Evolutionary conservation across 2,329 filamentous ascomycete species (phyloP).

Genomic region (Phialocephala subalpina): DNA sequence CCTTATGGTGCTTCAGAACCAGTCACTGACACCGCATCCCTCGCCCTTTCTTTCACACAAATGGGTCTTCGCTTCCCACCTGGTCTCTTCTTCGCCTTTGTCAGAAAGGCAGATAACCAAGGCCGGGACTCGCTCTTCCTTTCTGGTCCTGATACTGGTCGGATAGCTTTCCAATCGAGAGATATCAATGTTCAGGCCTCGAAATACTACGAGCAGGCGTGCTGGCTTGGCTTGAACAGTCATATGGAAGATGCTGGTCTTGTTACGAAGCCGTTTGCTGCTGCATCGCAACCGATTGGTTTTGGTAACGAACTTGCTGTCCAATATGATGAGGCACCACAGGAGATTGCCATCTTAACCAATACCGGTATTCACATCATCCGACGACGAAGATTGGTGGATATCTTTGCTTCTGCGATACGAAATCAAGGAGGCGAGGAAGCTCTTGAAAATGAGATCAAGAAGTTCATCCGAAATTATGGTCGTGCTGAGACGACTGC

Average conservation of each 20-base stretch:
- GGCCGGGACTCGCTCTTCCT: constrained; percentile 78
- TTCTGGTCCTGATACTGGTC: constrained; percentile 85
- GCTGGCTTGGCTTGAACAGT: constrained; percentile 79
- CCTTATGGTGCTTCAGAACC: constrained; percentile 31
- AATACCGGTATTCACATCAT: constrained; percentile 90
- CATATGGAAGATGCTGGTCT: constrained; percentile 81
- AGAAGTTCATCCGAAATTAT: constrained; percentile 85
- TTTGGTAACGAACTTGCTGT: constrained; percentile 96
- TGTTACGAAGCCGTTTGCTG: constrained; percentile 76
- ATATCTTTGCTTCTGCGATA: constrained; percentile 87
- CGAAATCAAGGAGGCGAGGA: constrained; percentile 78
- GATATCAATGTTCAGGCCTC: constrained; percentile 43
- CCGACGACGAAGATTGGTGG: constrained; percentile 83
- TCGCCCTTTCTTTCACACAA: constrained; percentile 57
- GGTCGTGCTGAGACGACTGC: constrained; percentile 89
- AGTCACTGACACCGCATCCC: constrained; percentile 50
- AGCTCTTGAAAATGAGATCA: constrained; percentile 81
- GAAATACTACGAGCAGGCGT: constrained; percentile 78
- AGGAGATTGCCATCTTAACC: constrained; percentile 90
- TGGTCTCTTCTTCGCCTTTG: constrained; percentile 90
- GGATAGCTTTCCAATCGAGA: constrained; percentile 69
- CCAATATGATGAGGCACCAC: constrained; percentile 86
- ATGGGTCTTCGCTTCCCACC: constrained; percentile 75
- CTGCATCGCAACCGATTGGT: constrained; percentile 72
- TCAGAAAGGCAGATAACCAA: constrained; percentile 66